Conservation (phyloP, 2,329 filamentous ascomycete genomes). For the Verticillium dahliae region DNA sequence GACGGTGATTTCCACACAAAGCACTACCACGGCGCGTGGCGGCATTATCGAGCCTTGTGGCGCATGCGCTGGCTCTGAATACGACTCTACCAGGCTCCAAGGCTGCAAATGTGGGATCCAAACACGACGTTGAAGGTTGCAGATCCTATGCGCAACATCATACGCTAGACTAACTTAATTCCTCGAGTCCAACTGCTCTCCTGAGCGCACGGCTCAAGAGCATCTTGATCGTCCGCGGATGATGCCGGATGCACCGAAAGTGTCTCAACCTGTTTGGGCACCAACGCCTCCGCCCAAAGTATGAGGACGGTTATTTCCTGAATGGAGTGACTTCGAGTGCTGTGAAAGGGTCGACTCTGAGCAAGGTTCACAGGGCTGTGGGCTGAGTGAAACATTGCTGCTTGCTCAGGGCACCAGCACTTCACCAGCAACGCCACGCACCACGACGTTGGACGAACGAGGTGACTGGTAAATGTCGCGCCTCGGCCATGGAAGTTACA, state of each 20-base stretch:
- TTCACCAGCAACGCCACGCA: constrained; percentile 33
- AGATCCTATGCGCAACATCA: neutral
- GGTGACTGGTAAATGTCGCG: neutral
- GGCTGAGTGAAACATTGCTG: constrained; percentile 19
- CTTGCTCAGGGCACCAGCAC: constrained; percentile 37
- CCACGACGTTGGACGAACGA: constrained; percentile 17
- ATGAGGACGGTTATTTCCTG: constrained; percentile 4
- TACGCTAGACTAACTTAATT: neutral
- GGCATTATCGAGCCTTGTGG: neutral
- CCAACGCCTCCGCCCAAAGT: constrained; percentile 12
- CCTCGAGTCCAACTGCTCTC: constrained; percentile 5
- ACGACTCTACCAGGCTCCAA: neutral
- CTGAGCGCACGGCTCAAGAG: constrained; percentile 2
- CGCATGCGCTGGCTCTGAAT: neutral
- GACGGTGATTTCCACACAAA: neutral
- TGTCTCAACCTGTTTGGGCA: constrained; percentile 10
- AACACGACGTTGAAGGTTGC: no score
- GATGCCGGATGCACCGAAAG: constrained; percentile 1
- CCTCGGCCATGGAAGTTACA: neutral
- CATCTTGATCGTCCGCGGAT: constrained; percentile 3
- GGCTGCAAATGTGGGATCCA: neutral
- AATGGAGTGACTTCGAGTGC: constrained; percentile 13
- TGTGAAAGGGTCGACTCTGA: constrained; percentile 8
- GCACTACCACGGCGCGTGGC: neutral
- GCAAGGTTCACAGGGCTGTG: neutral